Base-by-base conservation (phyloP, 345 rosid species). In the Bruguiera gymnorhiza region DNA sequence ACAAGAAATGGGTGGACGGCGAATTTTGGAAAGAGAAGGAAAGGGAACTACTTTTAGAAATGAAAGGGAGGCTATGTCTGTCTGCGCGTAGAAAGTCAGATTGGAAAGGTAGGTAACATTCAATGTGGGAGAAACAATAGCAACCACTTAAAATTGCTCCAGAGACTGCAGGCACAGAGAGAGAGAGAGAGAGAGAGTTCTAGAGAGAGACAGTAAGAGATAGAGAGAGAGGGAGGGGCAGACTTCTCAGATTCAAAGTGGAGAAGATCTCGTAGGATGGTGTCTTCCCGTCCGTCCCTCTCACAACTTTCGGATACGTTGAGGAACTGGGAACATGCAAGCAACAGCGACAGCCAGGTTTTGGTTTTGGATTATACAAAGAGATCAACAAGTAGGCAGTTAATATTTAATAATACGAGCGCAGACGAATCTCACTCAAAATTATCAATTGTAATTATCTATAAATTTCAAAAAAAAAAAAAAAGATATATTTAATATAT, bases 211-310 rank as follows among this genome's bases (percentile, higher is more conserved):
- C 50, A 10, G 0, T 20, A 36, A 6, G 32, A 36, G 36, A 34
- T 9, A 16, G 27, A 9, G 23, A 61, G 54, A 61, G 54, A 65
- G 6, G 2, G 18, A 0, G 60, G 4, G 16, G 11, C 18, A 3
- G 60, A 56, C 9, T 27, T 24, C 30, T 3, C 60, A 9, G 60
- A 55, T 11, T 3, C 60, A 56, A 43, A 3, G 16, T 0, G 18
- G 64, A 70, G 73, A 65, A 64, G 79, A 46, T 7, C 9, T 34
- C 7, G 32, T 4, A 31, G 60, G 39, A 36, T 21, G 63, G 30
- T 24, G 58, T 31, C 8, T 31, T 19, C 23, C 26, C 50, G 66
- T 31, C 24, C 0, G 66, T 51, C 73, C 31, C 73, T 50, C 11
- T 50, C 73, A 48, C 58, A 57, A 46, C 23, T 46, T 48, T 29